phyloP scores from a whole-genome alignment of 2,329 filamentous ascomycete genomes.

The Davidsoniella virescens region DNA sequence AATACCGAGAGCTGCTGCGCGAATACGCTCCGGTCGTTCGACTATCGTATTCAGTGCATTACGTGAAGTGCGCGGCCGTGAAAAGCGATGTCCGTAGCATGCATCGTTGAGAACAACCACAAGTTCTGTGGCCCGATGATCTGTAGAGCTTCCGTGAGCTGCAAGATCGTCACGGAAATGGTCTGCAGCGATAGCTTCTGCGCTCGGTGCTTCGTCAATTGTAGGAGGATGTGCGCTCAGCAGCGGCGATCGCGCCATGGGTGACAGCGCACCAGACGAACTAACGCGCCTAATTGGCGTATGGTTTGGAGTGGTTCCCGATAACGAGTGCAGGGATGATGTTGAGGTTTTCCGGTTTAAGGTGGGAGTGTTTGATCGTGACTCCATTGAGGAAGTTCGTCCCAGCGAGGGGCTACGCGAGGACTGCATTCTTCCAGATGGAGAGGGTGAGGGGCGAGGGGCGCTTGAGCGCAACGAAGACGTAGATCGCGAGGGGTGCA shows the following conservation, averaged over 20 bases:
- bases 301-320: constrained; percentile 17
- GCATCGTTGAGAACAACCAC: constrained; percentile 81
- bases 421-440: constrained; percentile 21
- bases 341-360: constrained; percentile 40
- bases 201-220: constrained; percentile 26
- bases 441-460: constrained; percentile 24
- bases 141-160: constrained; percentile 35
- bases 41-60: constrained; percentile 64
- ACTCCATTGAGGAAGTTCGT: constrained; percentile 20
- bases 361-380: constrained; percentile 32
- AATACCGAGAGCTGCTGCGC: constrained; percentile 66
- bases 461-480: constrained; percentile 21
- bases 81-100: constrained; percentile 87
- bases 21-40: constrained; percentile 80
- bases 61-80: constrained; percentile 62
- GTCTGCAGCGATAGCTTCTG: constrained; percentile 43
- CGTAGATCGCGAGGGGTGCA: constrained; percentile 7
- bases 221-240: constrained; percentile 14
- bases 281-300: constrained; percentile 7
- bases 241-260: constrained; percentile 25
- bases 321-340: constrained; percentile 38
- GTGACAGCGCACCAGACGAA: constrained; percentile 27
- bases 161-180: constrained; percentile 57
- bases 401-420: constrained; percentile 26
- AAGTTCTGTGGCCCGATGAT: constrained; percentile 37